Conservation (phyloP, 495 filamentous ascomycete genomes). For the Trypethelium eluteriae region DNA sequence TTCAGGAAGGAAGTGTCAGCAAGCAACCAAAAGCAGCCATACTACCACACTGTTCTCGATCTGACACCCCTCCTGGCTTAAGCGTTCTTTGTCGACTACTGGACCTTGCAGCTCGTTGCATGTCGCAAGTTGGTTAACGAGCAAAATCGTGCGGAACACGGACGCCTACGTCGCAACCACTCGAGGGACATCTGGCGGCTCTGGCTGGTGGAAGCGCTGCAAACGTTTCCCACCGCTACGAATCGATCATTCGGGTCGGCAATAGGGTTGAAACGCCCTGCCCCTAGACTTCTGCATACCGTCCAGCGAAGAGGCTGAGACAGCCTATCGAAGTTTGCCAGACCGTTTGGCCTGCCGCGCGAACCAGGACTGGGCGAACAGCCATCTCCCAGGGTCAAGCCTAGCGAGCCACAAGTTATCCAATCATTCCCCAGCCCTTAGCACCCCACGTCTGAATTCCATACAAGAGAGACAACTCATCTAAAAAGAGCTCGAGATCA, state of each 20-base stretch:
- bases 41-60: not conserved
- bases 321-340: conserved; percentile 11
- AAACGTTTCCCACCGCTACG: conserved; percentile 7
- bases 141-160: not conserved
- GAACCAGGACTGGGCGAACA: conserved; percentile 10
- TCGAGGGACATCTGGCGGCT: not conserved
- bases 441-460: conserved; percentile 1
- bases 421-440: conserved; percentile 8
- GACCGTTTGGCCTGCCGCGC: conserved; percentile 12
- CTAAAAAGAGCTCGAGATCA: not conserved
- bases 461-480: conserved; percentile 5
- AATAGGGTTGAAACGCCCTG: conserved; percentile 7
- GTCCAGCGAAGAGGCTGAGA: conserved; percentile 9
- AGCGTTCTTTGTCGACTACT: conserved; percentile 8
- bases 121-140: not conserved
- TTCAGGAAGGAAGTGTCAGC: conserved; percentile 6
- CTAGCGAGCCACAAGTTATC: conserved; percentile 2
- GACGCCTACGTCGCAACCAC: not conserved
- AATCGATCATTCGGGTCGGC: not conserved
- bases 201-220: conserved; percentile 12
- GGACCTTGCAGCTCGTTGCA: conserved; percentile 1
- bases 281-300: conserved; percentile 4
- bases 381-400: conserved; percentile 2
- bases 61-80: conserved; percentile 2
- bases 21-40: conserved; percentile 4